Conservation (phyloP, 345 rosid species). For the Raphanus sativus region DNA sequence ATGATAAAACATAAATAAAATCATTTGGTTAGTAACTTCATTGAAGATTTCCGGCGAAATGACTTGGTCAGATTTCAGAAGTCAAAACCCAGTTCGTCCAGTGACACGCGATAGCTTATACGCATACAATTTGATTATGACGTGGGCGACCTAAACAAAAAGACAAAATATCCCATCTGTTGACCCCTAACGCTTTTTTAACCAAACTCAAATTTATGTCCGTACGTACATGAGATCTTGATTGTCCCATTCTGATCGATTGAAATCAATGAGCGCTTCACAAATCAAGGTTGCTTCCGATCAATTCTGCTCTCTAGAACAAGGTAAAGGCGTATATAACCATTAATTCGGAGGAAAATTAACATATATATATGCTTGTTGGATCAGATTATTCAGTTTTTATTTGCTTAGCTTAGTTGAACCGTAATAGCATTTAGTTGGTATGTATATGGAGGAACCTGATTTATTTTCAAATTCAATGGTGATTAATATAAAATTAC, state of each 20-base stretch:
- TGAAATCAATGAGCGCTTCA: not conserved
- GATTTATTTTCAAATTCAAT: not conserved
- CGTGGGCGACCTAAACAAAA: constrained; percentile 20
- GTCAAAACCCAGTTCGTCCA: not conserved
- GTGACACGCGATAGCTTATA: not conserved
- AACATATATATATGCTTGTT: not conserved
- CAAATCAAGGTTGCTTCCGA: not conserved
- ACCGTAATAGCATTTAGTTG: not conserved
- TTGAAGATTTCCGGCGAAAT: not conserved
- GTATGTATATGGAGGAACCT: not conserved
- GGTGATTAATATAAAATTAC: not conserved
- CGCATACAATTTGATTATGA: not conserved
- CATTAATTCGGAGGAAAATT: not conserved
- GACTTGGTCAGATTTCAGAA: constrained; percentile 1
- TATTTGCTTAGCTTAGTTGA: not conserved
- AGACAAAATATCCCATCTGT: constrained; percentile 16
- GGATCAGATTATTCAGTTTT: not conserved
- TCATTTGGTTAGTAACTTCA: not conserved
- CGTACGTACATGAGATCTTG: too few relatives aligned
- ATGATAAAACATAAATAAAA: not conserved
- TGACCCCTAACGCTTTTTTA: not conserved
- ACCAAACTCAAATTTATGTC: not conserved
- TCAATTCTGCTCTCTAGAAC: not conserved
- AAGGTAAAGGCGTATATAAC: not conserved
- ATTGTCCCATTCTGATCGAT: not conserved